Conservation (phyloP, 495 filamentous ascomycete species). For the Aspergillus funiculosus region DNA sequence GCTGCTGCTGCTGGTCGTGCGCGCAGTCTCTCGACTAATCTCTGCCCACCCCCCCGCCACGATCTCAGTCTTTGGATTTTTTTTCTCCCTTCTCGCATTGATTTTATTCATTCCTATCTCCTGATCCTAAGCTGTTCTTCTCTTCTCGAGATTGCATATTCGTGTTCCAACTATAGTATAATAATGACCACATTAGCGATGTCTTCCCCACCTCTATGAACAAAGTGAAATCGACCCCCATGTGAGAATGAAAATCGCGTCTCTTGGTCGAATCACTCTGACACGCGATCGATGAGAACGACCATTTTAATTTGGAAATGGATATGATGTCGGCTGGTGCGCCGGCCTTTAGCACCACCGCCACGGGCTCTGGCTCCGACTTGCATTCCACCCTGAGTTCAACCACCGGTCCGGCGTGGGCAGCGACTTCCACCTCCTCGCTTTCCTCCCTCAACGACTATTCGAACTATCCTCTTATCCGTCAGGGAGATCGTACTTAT, state of each 20-base stretch:
- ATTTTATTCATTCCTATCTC: not conserved
- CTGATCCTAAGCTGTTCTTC: slow-evolving; percentile 10
- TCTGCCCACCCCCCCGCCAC: not conserved
- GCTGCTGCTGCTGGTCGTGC: too few species aligned
- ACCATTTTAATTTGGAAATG: slow-evolving; percentile 25
- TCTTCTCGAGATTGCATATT: slow-evolving; percentile 7
- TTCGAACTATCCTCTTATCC: slow-evolving; percentile 56
- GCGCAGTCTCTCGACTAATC: slow-evolving; percentile 1
- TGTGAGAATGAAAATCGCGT: slow-evolving; percentile 35
- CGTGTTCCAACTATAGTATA: slow-evolving; percentile 9
- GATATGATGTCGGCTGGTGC: slow-evolving; percentile 34
- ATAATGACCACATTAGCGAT: slow-evolving; percentile 8
- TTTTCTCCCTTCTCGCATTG: slow-evolving; percentile 11
- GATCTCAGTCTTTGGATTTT: not conserved
- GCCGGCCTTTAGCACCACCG: slow-evolving; percentile 22
- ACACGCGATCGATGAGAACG: slow-evolving; percentile 22
- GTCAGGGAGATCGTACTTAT: slow-evolving; percentile 72
- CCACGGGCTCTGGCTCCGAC: slow-evolving; percentile 35
- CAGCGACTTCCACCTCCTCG: slow-evolving; percentile 37
- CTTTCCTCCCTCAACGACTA: slow-evolving; percentile 39
- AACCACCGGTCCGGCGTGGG: slow-evolving; percentile 22
- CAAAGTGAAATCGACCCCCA: slow-evolving; percentile 1
- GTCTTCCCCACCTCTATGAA: slow-evolving; percentile 7
- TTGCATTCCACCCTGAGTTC: slow-evolving; percentile 38
- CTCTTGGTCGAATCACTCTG: slow-evolving; percentile 19